phyloP scores from a whole-genome alignment of 2,329 filamentous ascomycete genomes.

The Neoscytalidium dimidiatum region DNA sequence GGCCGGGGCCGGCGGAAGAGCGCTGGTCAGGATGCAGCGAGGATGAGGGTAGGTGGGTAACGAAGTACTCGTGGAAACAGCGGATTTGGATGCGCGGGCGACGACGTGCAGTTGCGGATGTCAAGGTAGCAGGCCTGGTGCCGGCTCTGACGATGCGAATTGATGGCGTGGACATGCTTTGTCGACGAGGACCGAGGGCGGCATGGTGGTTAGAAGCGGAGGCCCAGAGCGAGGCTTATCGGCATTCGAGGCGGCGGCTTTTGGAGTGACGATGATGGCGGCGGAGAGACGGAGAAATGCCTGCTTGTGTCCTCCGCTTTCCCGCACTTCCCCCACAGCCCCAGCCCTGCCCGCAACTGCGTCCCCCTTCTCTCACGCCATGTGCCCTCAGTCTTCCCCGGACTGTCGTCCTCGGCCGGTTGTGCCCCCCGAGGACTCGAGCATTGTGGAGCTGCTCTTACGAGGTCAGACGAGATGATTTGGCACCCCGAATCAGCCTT shows the following conservation, averaged over 20 bases:
- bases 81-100: constrained; percentile 27
- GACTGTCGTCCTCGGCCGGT: background rate
- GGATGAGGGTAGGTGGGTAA: constrained; percentile 90
- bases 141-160: constrained; percentile 30
- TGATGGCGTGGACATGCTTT: constrained; percentile 42
- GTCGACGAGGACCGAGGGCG: constrained; percentile 6
- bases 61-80: constrained; percentile 91
- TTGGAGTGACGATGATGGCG: constrained; percentile 12
- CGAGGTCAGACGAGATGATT: background rate
- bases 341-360: background rate
- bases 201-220: constrained; percentile 19
- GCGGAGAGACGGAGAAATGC: constrained; percentile 14
- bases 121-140: constrained; percentile 22
- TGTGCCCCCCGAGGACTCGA: no score
- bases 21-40: constrained; percentile 87
- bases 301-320: constrained; percentile 3
- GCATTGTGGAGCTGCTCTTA: background rate
- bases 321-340: background rate
- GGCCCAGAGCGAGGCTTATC: constrained; percentile 16
- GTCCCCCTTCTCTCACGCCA: constrained; percentile 3
- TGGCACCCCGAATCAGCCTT: background rate
- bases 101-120: background rate
- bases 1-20: constrained; percentile 58
- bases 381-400: background rate
- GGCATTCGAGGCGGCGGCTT: constrained; percentile 15